Evolutionary conservation across 2,329 filamentous ascomycete genomes (phyloP).

Genomic region (Tetracladium maxilliforme): DNA sequence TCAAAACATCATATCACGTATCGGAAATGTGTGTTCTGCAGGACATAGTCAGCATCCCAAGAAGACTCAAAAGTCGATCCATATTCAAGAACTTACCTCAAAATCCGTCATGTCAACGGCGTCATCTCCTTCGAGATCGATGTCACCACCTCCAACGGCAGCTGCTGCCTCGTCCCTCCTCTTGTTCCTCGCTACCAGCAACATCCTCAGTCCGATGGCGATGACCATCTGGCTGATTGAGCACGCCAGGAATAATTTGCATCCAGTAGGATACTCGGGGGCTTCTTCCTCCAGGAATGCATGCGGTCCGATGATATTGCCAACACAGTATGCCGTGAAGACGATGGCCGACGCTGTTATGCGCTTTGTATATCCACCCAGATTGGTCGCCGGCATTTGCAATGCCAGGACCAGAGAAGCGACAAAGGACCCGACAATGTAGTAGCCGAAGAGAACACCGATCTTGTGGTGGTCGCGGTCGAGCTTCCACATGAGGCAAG

Average conservation of each 20-base stretch:
- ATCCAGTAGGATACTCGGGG: slow-evolving; percentile 33
- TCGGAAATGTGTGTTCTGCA: slow-evolving; percentile 13
- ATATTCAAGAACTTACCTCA: slow-evolving; percentile 15
- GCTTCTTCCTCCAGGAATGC: slow-evolving; percentile 27
- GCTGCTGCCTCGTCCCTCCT: slow-evolving; percentile 17
- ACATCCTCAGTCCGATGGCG: slow-evolving; percentile 16
- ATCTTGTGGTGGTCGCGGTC: slow-evolving; percentile 20
- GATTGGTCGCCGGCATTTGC: slow-evolving; percentile 32
- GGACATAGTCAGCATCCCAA: slow-evolving; percentile 1
- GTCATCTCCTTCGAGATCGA: slow-evolving; percentile 10
- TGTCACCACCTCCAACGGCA: slow-evolving; percentile 2
- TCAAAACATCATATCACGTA: slow-evolving; percentile 9
- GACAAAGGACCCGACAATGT: slow-evolving; percentile 32
- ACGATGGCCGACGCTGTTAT: slow-evolving; percentile 28
- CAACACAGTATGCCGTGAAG: slow-evolving; percentile 27
- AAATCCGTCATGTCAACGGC: slow-evolving; percentile 22
- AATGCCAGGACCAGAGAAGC: slow-evolving; percentile 35
- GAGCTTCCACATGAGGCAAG: slow-evolving; percentile 33
- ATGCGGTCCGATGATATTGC: slow-evolving; percentile 30
- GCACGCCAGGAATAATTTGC: slow-evolving; percentile 31
- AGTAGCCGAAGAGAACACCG: slow-evolving; percentile 35
- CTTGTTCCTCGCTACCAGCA: slow-evolving; percentile 22
- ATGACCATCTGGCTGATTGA: slow-evolving; percentile 23
- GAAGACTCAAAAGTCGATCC: neutral
- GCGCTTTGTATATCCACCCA: slow-evolving; percentile 31